phyloP scores from a whole-genome alignment of 805 yeast genomes.

The Ogataea siamensis region DNA sequence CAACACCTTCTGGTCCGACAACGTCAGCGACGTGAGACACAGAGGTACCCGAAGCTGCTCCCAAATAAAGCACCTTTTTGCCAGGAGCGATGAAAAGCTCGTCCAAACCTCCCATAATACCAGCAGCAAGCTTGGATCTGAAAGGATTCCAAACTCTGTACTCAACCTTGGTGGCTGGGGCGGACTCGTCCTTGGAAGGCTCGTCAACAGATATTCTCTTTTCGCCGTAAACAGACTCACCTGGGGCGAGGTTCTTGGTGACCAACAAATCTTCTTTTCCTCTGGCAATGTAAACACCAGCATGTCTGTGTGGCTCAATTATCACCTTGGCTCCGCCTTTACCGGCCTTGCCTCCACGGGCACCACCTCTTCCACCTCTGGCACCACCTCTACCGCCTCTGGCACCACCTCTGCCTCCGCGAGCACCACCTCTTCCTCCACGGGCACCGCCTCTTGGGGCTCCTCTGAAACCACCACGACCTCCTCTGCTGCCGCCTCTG shows the following conservation, averaged over 20 bases:
- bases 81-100: constrained; percentile 98
- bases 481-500: constrained; percentile 52
- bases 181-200: constrained; percentile 84
- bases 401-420: constrained; percentile 58
- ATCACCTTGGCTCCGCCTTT: constrained; percentile 93
- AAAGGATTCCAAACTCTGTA: constrained; percentile 99
- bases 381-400: constrained; percentile 57
- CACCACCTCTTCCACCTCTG: constrained; percentile 62
- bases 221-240: constrained; percentile 98
- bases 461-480: constrained; percentile 33
- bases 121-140: constrained; percentile 99
- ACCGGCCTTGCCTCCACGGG: constrained; percentile 66
- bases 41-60: constrained; percentile 99
- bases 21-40: constrained; percentile 98
- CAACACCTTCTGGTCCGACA: constrained; percentile 98
- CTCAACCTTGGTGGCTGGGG: constrained; percentile 90
- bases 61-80: constrained; percentile 92
- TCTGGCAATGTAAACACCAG: constrained; percentile 98
- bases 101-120: constrained; percentile 99
- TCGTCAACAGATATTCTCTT: constrained; percentile 93
- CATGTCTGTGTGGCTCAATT: constrained; percentile 98
- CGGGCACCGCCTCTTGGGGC: constrained; percentile 40
- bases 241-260: constrained; percentile 96
- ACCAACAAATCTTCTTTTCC: constrained; percentile 98
- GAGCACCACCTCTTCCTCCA: constrained; percentile 43